phyloP scores from a whole-genome alignment of 2,329 filamentous ascomycete species.

The Parascedosporium putredinis region DNA sequence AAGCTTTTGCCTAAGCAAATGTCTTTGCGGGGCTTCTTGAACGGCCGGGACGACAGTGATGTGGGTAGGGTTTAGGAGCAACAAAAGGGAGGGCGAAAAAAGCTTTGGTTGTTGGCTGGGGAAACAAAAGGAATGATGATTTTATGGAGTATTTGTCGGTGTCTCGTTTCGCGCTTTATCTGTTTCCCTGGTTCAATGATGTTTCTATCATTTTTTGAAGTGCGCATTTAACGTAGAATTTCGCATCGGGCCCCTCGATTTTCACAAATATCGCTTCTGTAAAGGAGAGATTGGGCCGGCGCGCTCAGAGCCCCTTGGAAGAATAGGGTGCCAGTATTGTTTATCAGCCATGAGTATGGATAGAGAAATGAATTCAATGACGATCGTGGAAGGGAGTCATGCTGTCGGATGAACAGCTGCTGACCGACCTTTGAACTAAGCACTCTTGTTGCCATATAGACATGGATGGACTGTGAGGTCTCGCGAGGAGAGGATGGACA shows the following conservation, averaged over 20 bases:
- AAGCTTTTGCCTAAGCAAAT: conserved; percentile 98
- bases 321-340: background rate
- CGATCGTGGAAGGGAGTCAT: background rate
- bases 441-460: too few species aligned
- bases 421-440: too few species aligned
- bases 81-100: background rate
- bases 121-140: background rate
- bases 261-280: background rate
- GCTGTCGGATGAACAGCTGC: background rate
- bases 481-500: too few species aligned
- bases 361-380: background rate
- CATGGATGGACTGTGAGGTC: too few species aligned
- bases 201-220: background rate
- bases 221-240: background rate
- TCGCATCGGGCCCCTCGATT: background rate
- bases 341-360: background rate
- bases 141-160: background rate
- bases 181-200: too few species aligned
- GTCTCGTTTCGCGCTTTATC: background rate
- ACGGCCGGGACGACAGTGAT: too few species aligned
- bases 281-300: background rate
- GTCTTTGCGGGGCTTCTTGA: background rate
- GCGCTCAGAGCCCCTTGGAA: background rate
- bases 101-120: background rate
- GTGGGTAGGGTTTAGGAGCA: background rate